Evolutionary conservation across 2,329 filamentous ascomycete genomes (phyloP).

Genomic region (Cytospora paraplurivora): DNA sequence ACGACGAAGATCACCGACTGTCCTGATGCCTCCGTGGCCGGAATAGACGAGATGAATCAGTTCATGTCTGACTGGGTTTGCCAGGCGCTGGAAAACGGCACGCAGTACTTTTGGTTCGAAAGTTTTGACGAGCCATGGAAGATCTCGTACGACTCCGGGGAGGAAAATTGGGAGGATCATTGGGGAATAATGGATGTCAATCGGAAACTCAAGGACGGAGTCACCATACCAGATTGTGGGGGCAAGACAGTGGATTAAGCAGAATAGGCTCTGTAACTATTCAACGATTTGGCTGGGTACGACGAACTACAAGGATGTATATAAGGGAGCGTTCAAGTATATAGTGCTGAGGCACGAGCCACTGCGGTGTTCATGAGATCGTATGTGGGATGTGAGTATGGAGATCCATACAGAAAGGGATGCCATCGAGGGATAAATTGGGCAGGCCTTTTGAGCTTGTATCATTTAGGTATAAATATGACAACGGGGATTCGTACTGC

Average conservation of each 20-base stretch:
- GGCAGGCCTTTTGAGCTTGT: too few relatives aligned
- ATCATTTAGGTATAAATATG: too few relatives aligned
- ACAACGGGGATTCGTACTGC: too few relatives aligned
- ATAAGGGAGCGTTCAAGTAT: neutral
- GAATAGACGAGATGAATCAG: constrained; percentile 77
- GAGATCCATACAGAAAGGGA: too few relatives aligned
- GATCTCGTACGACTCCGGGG: constrained; percentile 65
- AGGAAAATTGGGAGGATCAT: constrained; percentile 87
- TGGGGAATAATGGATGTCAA: constrained; percentile 91
- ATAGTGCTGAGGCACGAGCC: neutral
- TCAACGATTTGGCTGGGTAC: neutral
- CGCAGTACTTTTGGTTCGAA: constrained; percentile 96
- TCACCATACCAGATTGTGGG: constrained; percentile 85
- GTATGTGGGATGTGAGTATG: neutral
- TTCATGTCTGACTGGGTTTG: constrained; percentile 89
- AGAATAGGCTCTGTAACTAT: neutral
- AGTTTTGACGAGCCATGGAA: constrained; percentile 99
- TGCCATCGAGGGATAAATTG: neutral
- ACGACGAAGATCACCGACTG: constrained; percentile 54
- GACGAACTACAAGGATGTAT: neutral
- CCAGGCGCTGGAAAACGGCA: constrained; percentile 74
- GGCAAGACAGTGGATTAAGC: constrained; percentile 63
- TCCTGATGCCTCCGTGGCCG: constrained; percentile 70
- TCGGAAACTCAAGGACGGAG: constrained; percentile 78
- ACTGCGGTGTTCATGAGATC: too few relatives aligned